Evolutionary conservation across 495 filamentous ascomycete genomes (phyloP), one percentile per base, ranked within the genome.

Genomic region (Extremus antarcticus): DNA sequence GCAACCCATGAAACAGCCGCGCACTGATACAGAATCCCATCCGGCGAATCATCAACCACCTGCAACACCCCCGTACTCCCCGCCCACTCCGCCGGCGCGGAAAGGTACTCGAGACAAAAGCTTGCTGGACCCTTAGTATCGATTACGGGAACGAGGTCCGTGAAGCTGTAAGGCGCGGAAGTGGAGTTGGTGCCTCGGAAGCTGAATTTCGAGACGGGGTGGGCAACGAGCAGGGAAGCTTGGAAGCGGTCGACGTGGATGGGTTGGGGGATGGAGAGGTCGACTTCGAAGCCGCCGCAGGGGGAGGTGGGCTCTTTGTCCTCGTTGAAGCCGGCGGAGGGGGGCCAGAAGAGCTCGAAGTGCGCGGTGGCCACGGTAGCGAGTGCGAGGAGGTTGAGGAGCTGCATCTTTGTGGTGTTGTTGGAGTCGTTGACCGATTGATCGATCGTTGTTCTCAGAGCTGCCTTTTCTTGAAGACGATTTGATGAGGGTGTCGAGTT

Each of bases 291-390:
- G 35, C 77, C 75, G 47, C 83, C 80, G 63, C 83, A 86, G 41
- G 82, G 82, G 58, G 77, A 78, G 15, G 62, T 67, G 55, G 52
- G 38, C 51, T 80, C 71, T 2, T 61, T 69, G 51, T 74, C 72
- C 43, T 79, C 75, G 49, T 78, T 64, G 60, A 76, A 74, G 20
- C 79, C 83, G 32, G 79, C 76, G 47, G 72, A 67, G 8, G 73
- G 51, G 1, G 83, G 83, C 57, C 71, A 85, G 38, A 67, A 59
- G 54, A 86, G 76, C 3, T 69, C 62, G 72, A 85, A 85, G 65
- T 86, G 83, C 10, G 83, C 81, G 46, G 72, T 66, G 19, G 67
- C 68, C 25, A 79, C 57, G 47, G 73, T 60, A 25, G 62, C 55
- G 52, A 66, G 45, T 46, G 56, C 3, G 51, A 65, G 40, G 53